Base-by-base conservation (phyloP, 2,329 filamentous ascomycete species). In the Corinectria fuckeliana region DNA sequence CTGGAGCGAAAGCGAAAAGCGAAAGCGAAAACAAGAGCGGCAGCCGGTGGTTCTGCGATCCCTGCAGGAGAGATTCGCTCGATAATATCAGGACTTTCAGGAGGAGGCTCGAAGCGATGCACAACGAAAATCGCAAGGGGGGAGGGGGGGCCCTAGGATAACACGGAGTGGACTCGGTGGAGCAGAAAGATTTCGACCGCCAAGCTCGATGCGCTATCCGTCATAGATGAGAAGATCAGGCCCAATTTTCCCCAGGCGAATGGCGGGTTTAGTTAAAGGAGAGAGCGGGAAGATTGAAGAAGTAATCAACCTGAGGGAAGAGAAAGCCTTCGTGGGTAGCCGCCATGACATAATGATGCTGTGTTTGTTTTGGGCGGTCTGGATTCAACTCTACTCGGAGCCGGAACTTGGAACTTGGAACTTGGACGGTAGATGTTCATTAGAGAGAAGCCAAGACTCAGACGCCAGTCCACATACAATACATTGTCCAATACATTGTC, bases 311-410 rank as follows among this genome's bases (percentile, higher is more conserved):
- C n/a, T n/a, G n/a, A n/a, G n/a, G n/a, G n/a, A n/a, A 32, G 28
- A 47, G 23, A 52, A 62, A 50, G 44, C 49, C 42, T 34, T 23
- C 10, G 39, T 63, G 62, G 57, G 63, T 50, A 51, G 42, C 59
- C 50, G 50, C 55, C 55, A 65, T 63, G 64, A 67, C 64, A 66
- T 61, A 63, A 67, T 63, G 60, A 50, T 56, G 55, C 50, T 51
- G 44, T 36, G 32, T n/a, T n/a, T n/a, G n/a, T n/a, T n/a, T n/a
- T n/a, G 30, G 13, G n/a, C n/a, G n/a, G 32, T 36, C 32, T 36
- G 32, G 32, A 16, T n/a, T n/a, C 32, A 14, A 32, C 11, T 13
- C 28, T 32, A 32, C 28, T n/a, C n/a, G n/a, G n/a, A 30, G 28
- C 32, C 32, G 32, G n/a, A 34, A 8, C n/a, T 34, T 34, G 32